These are phyloP conservation scores for Backusella australiensis DNA, from an alignment of 192 early-diverging fungal genomes.

Conservation along the genomic window DNA sequence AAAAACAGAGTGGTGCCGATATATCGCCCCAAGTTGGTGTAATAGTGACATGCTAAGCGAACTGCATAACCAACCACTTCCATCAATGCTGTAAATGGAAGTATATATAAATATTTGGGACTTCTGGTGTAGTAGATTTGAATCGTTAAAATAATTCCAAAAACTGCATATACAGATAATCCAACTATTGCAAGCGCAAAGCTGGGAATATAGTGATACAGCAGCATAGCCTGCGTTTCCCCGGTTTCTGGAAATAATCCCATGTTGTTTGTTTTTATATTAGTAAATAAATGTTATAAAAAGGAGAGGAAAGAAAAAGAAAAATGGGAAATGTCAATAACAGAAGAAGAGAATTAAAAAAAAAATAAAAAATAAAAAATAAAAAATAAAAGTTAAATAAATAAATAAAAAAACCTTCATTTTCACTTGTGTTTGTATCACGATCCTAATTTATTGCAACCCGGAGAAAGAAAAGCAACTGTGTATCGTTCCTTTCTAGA, in stretches of 20 bases:
- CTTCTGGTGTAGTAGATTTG: neutral
- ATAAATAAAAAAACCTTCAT: neutral
- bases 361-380: no score
- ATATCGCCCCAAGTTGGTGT: conserved; percentile 35
- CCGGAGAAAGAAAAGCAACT: neutral
- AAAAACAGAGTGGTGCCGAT: conserved; percentile 39
- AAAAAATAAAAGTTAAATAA: neutral
- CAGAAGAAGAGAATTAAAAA: neutral
- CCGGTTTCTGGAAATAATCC: neutral
- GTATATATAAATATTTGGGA: conserved; percentile 4
- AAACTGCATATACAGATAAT: neutral
- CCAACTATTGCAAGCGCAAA: neutral
- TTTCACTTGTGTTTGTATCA: neutral
- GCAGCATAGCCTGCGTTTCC: neutral
- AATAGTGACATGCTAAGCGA: conserved; percentile 35
- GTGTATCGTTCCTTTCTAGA: neutral
- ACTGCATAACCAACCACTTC: conserved; percentile 41
- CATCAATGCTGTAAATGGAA: conserved; percentile 31
- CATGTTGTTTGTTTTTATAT: neutral
- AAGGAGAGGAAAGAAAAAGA: conserved; percentile 1
- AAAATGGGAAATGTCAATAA: neutral
- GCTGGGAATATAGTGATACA: neutral
- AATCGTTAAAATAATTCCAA: neutral
- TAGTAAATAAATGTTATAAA: neutral
- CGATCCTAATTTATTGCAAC: conserved; percentile 1